Evolutionary conservation across 306 rosid genomes (phyloP), one percentile per base, ranked within the genome.

Genomic region (Fragaria iinumae): DNA sequence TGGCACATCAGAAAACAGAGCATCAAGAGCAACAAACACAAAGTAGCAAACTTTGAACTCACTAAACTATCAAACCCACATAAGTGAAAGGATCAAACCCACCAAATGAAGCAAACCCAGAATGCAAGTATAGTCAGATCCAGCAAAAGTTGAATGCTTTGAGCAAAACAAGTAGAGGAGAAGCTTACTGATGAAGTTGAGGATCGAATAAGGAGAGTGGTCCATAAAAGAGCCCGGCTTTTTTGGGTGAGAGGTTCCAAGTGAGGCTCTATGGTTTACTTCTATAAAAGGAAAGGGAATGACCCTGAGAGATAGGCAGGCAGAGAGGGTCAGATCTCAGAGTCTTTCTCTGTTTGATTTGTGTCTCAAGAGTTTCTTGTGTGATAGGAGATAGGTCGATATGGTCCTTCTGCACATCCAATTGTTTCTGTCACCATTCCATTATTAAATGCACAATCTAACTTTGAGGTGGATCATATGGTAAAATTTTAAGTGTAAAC

Each of bases 41-140:
- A 49, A 41, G 13, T 47, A 41, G 14, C 67, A 56, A 56, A 68
- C 4, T 7, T 8, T 27, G 25, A 20, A 76, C 23, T 44, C 20
- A 68, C 14, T 11, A 50, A 69, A 62, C 65, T 43, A 71, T 41
- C 25, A 79, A 83, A 76, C 39, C 62, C 66, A 70, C 4, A 67
- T 11, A 56, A 53, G 14, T 56, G 44, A 39, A 47, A 12, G 77
- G 48, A 79, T 53, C 49, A 79, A 78, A 78, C 38, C 71, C 44
- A 73, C 41, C 38, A 52, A 32, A 64, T 3, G 11, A 74, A 75
- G 11, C 32, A 14, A 63, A 71, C 74, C 69, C 76, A 77, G 71
- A 75, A 9, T 68, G 73, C 56, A 21, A 43, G 79, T 66, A 81
- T 18, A 44, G 43, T 67, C 74, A 80, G 82, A 80, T 84, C 87